Evolutionary conservation across 1,284 basidiomycete genomes (phyloP).

Genomic region (Cutaneotrichosporon sp.): DNA sequence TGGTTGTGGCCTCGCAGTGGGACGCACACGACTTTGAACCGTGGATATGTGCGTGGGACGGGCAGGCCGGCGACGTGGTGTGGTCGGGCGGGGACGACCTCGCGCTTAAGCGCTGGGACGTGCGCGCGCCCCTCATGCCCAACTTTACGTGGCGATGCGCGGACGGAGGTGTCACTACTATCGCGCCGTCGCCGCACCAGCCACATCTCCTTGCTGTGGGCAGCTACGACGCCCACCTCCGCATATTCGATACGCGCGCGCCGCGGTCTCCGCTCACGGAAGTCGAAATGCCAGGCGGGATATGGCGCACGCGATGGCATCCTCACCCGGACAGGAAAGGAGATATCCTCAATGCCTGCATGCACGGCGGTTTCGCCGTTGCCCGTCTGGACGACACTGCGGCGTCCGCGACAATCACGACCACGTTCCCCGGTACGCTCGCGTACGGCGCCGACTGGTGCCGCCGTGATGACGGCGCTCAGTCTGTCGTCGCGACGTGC

Average conservation of each 20-base stretch:
- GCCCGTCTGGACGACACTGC: conserved; percentile 52
- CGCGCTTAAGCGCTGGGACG: conserved; percentile 85
- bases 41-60: conserved; percentile 88
- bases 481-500: conserved; percentile 68
- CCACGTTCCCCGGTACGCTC: conserved; percentile 73
- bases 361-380: conserved; percentile 95
- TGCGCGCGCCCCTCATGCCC: conserved; percentile 61
- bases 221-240: conserved; percentile 80
- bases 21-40: conserved; percentile 88
- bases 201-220: conserved; percentile 84
- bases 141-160: conserved; percentile 70
- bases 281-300: conserved; percentile 77
- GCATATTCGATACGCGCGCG: conserved; percentile 77
- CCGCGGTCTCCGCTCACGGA: conserved; percentile 57
- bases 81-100: conserved; percentile 96
- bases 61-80: conserved; percentile 67
- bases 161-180: conserved; percentile 85
- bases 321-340: conserved; percentile 57
- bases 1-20: conserved; percentile 59
- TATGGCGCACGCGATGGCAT: conserved; percentile 96
- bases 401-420: conserved; percentile 46
- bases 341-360: conserved; percentile 83
- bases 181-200: conserved; percentile 73
- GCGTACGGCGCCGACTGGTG: conserved; percentile 97
- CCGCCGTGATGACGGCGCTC: conserved; percentile 45